phyloP scores from a whole-genome alignment of 306 rosid species.

The Castanea sativa region DNA sequence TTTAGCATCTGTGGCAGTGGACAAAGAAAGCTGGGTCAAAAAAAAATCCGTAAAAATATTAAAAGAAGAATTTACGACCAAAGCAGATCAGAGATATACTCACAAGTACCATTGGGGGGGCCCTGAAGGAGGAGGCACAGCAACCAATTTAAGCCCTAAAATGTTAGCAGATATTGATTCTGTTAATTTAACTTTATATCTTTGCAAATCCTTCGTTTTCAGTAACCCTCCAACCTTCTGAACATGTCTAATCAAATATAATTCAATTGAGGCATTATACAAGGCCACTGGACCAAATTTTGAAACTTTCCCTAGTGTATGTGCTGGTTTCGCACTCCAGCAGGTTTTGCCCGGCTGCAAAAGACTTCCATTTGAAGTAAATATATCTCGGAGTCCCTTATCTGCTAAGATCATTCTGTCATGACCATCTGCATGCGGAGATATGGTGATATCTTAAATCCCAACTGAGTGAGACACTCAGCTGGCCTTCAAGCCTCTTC shows the following conservation, averaged over 20 bases:
- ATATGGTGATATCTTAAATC: slow-evolving; percentile 68
- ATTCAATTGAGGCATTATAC: slow-evolving; percentile 60
- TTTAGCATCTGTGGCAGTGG: slow-evolving; percentile 58
- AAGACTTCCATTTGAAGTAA: slow-evolving; percentile 66
- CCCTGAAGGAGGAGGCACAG: slow-evolving; percentile 91
- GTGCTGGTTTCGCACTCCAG: slow-evolving; percentile 52
- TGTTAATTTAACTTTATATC: slow-evolving; percentile 43
- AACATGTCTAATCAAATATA: slow-evolving; percentile 53
- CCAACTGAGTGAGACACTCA: slow-evolving; percentile 55
- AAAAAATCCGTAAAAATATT: not conserved
- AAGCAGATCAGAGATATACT: slow-evolving; percentile 19
- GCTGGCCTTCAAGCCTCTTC: slow-evolving; percentile 67
- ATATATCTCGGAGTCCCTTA: slow-evolving; percentile 54
- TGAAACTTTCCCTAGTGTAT: slow-evolving; percentile 47
- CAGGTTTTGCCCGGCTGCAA: slow-evolving; percentile 50
- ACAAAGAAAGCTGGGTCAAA: slow-evolving; percentile 11
- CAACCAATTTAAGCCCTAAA: slow-evolving; percentile 55
- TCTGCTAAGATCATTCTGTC: slow-evolving; percentile 48
- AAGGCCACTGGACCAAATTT: slow-evolving; percentile 48
- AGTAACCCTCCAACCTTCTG: slow-evolving; percentile 66
- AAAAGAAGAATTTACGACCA: not conserved
- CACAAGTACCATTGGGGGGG: slow-evolving; percentile 70
- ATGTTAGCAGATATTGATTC: slow-evolving; percentile 41
- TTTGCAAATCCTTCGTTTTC: slow-evolving; percentile 52
- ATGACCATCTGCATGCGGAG: slow-evolving; percentile 52